Evolutionary conservation across 192 early-diverging fungal genomes (phyloP).

Genomic region (Chytriomyces sp.): DNA sequence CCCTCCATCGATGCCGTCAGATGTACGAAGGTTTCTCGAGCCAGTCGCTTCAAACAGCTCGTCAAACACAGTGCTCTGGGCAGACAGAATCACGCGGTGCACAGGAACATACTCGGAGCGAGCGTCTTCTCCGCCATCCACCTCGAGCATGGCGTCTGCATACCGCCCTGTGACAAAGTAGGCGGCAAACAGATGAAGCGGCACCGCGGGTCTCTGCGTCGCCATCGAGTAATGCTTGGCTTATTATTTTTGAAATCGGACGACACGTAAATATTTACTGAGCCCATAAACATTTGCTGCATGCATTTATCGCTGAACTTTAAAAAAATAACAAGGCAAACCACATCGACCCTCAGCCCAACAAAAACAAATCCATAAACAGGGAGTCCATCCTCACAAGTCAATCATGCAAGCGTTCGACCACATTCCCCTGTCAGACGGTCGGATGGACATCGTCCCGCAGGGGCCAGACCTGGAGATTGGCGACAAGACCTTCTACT

Average conservation of each 20-base stretch:
- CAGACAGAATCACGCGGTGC: slow-evolving; percentile 27
- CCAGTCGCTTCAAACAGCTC: slow-evolving; percentile 5
- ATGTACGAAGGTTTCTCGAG: no score
- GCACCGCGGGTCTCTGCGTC: not conserved
- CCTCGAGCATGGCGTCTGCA: slow-evolving; percentile 15
- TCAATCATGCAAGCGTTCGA: not conserved
- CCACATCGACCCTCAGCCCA: not conserved
- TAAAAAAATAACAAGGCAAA: no score
- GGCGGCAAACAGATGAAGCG: slow-evolving; percentile 9
- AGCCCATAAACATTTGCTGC: no score
- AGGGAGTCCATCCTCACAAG: not conserved
- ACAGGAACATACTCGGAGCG: slow-evolving; percentile 12
- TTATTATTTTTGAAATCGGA: no score
- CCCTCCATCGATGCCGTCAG: no score
- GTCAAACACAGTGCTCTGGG: slow-evolving; percentile 16
- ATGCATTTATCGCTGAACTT: no score
- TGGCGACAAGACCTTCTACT: not conserved
- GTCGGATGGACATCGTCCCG: not conserved
- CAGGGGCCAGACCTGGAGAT: not conserved
- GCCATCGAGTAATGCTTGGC: not conserved
- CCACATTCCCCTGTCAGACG: not conserved
- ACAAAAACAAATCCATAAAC: not conserved
- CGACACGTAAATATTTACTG: no score
- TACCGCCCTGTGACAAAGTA: slow-evolving; percentile 30
- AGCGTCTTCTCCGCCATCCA: not conserved